A percentile compares a stretch with the other conserved stretches of the same genome.
Conservation (phyloP, 73 alveolate genomes). For the Stentor roeselii region DNA sequence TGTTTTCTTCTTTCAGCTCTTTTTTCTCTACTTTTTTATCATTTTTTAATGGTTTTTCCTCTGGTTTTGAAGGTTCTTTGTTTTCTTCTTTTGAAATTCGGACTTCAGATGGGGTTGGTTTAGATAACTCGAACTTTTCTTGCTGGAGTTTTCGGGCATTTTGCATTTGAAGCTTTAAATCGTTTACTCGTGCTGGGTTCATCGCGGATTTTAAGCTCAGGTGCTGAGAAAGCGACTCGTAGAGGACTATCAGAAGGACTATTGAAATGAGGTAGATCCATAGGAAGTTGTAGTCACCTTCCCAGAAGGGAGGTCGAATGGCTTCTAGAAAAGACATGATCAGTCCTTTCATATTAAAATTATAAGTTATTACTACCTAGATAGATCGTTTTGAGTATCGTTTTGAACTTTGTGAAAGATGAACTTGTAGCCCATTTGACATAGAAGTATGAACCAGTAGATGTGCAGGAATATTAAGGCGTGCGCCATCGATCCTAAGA, state of each 20-base stretch:
- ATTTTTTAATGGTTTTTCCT: neutral
- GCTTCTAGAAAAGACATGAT: neutral
- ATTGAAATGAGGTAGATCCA: neutral
- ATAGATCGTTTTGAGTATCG: neutral
- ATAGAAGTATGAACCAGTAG: neutral
- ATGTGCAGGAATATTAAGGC: neutral
- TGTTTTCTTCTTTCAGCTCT: neutral
- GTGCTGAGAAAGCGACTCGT: neutral
- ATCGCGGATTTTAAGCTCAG: neutral
- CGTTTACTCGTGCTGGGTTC: neutral
- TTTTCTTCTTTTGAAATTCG: no score
- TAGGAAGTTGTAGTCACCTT: constrained; percentile 2
- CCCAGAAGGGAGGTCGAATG: neutral
- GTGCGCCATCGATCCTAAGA: neutral
- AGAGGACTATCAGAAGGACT: no score
- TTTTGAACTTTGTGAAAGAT: neutral
- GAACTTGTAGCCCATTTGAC: neutral
- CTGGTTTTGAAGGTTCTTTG: neutral
- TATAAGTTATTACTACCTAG: no score
- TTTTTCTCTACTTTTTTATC: neutral
- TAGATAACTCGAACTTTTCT: neutral
- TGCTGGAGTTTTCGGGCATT: neutral
- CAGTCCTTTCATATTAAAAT: no score
- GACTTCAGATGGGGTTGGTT: neutral
- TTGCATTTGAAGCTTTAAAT: neutral